Percentiles rank a stretch among this genome's conserved stretches.
These are phyloP conservation scores for Nephelium lappaceum DNA, from an alignment of 345 rosid species.

Conservation along the genomic window DNA sequence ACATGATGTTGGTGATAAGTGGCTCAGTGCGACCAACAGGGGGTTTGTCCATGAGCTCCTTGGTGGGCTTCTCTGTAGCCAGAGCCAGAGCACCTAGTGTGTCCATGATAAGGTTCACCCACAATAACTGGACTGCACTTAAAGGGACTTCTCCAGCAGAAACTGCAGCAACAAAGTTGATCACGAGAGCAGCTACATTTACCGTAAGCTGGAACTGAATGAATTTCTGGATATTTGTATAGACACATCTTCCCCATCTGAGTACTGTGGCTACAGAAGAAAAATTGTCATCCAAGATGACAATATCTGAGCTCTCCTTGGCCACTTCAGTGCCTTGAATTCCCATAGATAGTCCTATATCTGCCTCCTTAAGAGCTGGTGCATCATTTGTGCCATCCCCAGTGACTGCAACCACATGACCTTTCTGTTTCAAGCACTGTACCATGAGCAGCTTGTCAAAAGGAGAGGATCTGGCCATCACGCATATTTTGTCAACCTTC, in stretches of 20 bases:
- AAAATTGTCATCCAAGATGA: slow-evolving; percentile 74
- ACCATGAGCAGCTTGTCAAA: slow-evolving; percentile 80
- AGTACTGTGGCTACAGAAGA: slow-evolving; percentile 64
- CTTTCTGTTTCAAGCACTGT: slow-evolving; percentile 64
- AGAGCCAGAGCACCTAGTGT: slow-evolving; percentile 77
- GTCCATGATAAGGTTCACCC: slow-evolving; percentile 85
- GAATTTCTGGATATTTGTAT: slow-evolving; percentile 75
- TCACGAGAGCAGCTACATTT: slow-evolving; percentile 64
- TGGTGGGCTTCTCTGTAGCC: slow-evolving; percentile 67
- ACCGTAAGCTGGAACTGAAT: slow-evolving; percentile 81
- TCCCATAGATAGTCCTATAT: slow-evolving; percentile 81
- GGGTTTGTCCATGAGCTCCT: slow-evolving; percentile 60
- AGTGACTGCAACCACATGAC: slow-evolving; percentile 76
- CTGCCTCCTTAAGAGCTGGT: slow-evolving; percentile 74
- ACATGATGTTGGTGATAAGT: slow-evolving; percentile 69
- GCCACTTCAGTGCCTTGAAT: slow-evolving; percentile 82
- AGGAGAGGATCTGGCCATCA: slow-evolving; percentile 85
- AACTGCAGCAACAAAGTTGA: slow-evolving; percentile 74
- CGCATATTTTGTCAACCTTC: slow-evolving; percentile 58
- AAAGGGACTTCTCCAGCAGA: slow-evolving; percentile 73
- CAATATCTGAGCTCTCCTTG: slow-evolving; percentile 79
- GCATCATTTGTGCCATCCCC: slow-evolving; percentile 87
- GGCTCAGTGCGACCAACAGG: slow-evolving; percentile 68
- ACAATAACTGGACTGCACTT: slow-evolving; percentile 67
- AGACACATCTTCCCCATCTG: slow-evolving; percentile 82